phyloP scores from a whole-genome alignment of 2,329 filamentous ascomycete genomes.

The Sodiomyces alkalinus region DNA sequence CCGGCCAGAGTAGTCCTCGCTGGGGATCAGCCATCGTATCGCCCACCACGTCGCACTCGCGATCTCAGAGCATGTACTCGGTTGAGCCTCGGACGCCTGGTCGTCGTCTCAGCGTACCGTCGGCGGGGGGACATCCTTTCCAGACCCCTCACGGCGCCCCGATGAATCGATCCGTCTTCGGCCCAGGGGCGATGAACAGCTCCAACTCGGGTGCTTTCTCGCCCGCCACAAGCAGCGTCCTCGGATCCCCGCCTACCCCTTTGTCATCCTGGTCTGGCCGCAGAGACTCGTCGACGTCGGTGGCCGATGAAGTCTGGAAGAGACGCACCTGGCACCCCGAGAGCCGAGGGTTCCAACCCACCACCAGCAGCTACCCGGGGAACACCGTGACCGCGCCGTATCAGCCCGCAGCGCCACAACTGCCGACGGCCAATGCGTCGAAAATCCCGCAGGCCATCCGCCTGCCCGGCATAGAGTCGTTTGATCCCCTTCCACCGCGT shows the following conservation, averaged over 20 bases:
- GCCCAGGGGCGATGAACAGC: conserved; percentile 38
- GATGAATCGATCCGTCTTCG: conserved; percentile 40
- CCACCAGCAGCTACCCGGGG: conserved; percentile 57
- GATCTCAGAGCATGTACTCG: conserved; percentile 57
- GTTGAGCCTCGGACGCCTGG: conserved; percentile 49
- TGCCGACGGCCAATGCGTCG: conserved; percentile 26
- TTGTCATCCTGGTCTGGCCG: conserved; percentile 43
- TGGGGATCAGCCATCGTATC: conserved; percentile 56
- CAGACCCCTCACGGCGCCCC: conserved; percentile 43
- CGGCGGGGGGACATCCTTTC: conserved; percentile 59
- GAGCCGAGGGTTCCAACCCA: conserved; percentile 46
- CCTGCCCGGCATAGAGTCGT: conserved; percentile 83
- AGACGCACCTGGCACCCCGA: conserved; percentile 86
- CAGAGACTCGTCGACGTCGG: conserved; percentile 47
- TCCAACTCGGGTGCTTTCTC: conserved; percentile 39
- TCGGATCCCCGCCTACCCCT: conserved; percentile 51
- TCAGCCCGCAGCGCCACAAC: conserved; percentile 38
- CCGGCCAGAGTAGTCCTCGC: conserved; percentile 59
- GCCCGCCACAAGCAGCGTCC: conserved; percentile 40
- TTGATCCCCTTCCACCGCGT: conserved; percentile 58
- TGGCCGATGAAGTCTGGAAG: conserved; percentile 61
- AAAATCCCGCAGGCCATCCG: conserved; percentile 47
- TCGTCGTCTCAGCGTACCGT: conserved; percentile 71
- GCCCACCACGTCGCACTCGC: conserved; percentile 53
- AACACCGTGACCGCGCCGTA: conserved; percentile 58